Evolutionary conservation across 495 filamentous ascomycete species (phyloP).

Genomic region (Penicillium canariense): DNA sequence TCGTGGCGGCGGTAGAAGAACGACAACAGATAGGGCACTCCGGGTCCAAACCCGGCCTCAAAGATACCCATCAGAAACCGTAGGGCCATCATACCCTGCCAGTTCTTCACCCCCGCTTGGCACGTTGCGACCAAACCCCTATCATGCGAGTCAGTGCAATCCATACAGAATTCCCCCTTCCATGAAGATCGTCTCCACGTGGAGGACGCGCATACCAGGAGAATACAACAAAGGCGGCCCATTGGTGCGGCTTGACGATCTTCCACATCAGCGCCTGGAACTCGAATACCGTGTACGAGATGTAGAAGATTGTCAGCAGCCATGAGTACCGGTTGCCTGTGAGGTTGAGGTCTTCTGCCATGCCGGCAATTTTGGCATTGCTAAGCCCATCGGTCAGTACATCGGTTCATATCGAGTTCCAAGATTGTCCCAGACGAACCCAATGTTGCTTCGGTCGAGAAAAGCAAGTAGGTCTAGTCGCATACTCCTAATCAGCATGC

Average conservation of each 20-base stretch:
- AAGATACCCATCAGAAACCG: constrained; percentile 66
- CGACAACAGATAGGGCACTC: constrained; percentile 68
- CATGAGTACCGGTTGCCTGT: constrained; percentile 58
- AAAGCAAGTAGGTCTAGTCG: constrained; percentile 59
- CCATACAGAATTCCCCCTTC: background rate
- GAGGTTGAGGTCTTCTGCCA: constrained; percentile 45
- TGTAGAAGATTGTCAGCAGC: constrained; percentile 80
- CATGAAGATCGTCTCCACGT: constrained; percentile 1
- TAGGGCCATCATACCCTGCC: constrained; percentile 62
- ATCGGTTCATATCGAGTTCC: background rate
- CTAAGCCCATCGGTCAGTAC: constrained; percentile 24
- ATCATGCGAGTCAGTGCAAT: constrained; percentile 2
- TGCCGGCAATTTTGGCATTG: constrained; percentile 64
- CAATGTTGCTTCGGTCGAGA: constrained; percentile 68
- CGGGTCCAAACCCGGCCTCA: constrained; percentile 67
- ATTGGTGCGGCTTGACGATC: constrained; percentile 56
- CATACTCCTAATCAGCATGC: background rate
- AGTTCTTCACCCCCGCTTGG: constrained; percentile 60
- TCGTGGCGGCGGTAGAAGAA: constrained; percentile 85
- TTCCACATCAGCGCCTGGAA: constrained; percentile 73
- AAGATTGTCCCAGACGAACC: constrained; percentile 30
- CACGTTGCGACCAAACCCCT: constrained; percentile 59
- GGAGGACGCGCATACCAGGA: constrained; percentile 39
- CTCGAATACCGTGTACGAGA: constrained; percentile 61
- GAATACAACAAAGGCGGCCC: constrained; percentile 47